Evolutionary conservation across 495 filamentous ascomycete genomes (phyloP), one percentile per base, ranked within the genome.

Genomic region (Beverwykella pulmonaria): DNA sequence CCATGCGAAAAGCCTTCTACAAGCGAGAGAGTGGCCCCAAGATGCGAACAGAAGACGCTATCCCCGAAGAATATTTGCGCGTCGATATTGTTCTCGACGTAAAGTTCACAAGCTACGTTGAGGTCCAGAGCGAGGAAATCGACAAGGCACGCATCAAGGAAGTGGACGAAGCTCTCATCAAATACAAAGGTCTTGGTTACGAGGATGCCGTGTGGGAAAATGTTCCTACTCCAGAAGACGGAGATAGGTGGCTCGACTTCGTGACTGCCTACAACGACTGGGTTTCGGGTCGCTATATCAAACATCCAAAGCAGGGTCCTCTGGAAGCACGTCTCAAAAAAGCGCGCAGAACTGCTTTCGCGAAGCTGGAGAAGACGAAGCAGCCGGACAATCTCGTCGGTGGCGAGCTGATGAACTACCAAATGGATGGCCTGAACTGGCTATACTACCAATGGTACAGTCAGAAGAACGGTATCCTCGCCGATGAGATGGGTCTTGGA

Each of bases 401-500:
- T 22, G 93, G 93, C 10, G 82, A 91, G 63, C 80, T 97, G 39
- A 98, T 99, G 93, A 80, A 84, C 12, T 99, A 99, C 73, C 95
- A 99, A 73, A 78, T 93, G 44, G 91, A 97, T 20, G 95, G 95
- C 17, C 75, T 98, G 61, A 97, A 98, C 73, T 99, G 94, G 92
- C 84, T 98, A n/a, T 89, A 96, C 62, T 96, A 92, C 74, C 93
- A 91, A 73, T 97, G 91, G 80, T 86, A 90, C 64, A 79, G 84
- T 52, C 81, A 87, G 65, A 83, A 90, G 65, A 98, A 95, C 70
- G 88, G 89, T n/a, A 94, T 99, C 71, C 84, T 99, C 1, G 95
- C 95, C 1, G 95, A 99, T 70, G 95, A 99, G 74, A 99, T 99
- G 95, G 95, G 95, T 4, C 86, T 99, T 10, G 95, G 95, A 26